Conservation (phyloP, 108 stramenopile genomes). For the Discostella stelligeroides region DNA sequence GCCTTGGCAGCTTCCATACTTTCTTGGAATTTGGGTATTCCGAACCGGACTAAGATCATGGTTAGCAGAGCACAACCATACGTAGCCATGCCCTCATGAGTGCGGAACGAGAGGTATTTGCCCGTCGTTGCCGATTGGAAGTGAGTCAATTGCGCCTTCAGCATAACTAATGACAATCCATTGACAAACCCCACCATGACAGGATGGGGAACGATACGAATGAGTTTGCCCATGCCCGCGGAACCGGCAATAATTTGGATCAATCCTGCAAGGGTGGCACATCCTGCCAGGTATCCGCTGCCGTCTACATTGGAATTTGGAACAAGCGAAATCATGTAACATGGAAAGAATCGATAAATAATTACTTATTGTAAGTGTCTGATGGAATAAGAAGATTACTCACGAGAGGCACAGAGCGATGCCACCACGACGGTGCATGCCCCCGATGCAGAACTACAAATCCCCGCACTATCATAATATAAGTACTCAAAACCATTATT, state of each 20-base stretch:
- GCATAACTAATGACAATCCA: slow-evolving; percentile 89
- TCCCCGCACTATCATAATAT: slow-evolving; percentile 65
- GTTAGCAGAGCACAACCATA: slow-evolving; percentile 67
- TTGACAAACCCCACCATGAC: slow-evolving; percentile 95
- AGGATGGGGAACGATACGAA: slow-evolving; percentile 84
- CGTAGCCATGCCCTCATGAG: slow-evolving; percentile 45
- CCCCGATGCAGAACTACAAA: slow-evolving; percentile 83
- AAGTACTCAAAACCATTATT: background rate
- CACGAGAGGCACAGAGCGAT: slow-evolving; percentile 57
- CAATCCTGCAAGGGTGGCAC: slow-evolving; percentile 80
- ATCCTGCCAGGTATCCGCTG: slow-evolving; percentile 72
- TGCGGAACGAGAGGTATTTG: slow-evolving; percentile 45
- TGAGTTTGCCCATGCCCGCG: slow-evolving; percentile 74
- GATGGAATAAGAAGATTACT: background rate
- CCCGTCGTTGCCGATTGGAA: slow-evolving; percentile 59
- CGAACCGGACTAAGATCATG: slow-evolving; percentile 57
- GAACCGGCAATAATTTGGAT: slow-evolving; percentile 71
- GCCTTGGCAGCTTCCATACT: slow-evolving; percentile 51
- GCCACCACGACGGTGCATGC: slow-evolving; percentile 87
- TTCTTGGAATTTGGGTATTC: slow-evolving; percentile 54
- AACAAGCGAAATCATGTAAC: background rate
- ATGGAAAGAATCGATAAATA: background rate
- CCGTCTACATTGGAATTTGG: slow-evolving; percentile 45
- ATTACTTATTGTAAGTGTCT: too few relatives aligned
- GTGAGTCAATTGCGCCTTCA: slow-evolving; percentile 82